Evolutionary conservation across 768 basidiomycete species (phyloP).

Genomic region (Suillus hirtellus): DNA sequence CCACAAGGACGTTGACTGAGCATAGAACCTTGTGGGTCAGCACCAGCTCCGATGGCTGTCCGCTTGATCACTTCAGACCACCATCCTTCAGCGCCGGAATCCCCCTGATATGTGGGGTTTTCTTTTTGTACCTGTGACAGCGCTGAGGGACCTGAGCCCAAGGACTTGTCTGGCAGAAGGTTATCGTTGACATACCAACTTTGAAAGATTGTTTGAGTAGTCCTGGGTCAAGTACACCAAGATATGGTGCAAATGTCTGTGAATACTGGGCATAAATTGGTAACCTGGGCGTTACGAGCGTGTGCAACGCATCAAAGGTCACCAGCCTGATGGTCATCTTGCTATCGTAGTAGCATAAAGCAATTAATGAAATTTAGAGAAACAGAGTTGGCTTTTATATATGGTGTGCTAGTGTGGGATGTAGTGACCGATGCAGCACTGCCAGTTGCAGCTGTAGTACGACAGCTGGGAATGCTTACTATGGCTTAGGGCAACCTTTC

Average conservation of each 20-base stretch:
- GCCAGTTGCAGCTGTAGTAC: neutral
- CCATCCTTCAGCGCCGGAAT: conserved; percentile 57
- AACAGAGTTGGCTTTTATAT: neutral
- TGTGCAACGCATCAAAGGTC: conserved; percentile 79
- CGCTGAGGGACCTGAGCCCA: conserved; percentile 30
- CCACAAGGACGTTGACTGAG: conserved; percentile 11
- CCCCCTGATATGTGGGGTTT: conserved; percentile 52
- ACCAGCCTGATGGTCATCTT: conserved; percentile 53
- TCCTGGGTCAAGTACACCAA: conserved; percentile 59
- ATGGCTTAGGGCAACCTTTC: neutral
- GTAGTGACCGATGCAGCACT: neutral
- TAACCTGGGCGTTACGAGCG: conserved; percentile 66
- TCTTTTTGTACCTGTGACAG: conserved; percentile 55
- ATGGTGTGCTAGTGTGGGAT: neutral
- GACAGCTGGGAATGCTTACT: conserved; percentile 6
- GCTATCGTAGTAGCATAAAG: neutral
- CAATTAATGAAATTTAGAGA: neutral
- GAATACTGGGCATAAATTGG: conserved; percentile 67
- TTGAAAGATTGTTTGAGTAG: conserved; percentile 60
- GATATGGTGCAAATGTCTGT: conserved; percentile 62
- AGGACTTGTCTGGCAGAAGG: neutral
- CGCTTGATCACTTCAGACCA: conserved; percentile 77
- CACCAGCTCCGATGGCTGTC: conserved; percentile 78
- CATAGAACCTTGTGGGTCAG: conserved; percentile 50
- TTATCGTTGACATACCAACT: conserved; percentile 40